Evolutionary conservation across 805 yeast genomes (phyloP), one percentile per base, ranked within the genome.

Genomic region (Candida alai): DNA sequence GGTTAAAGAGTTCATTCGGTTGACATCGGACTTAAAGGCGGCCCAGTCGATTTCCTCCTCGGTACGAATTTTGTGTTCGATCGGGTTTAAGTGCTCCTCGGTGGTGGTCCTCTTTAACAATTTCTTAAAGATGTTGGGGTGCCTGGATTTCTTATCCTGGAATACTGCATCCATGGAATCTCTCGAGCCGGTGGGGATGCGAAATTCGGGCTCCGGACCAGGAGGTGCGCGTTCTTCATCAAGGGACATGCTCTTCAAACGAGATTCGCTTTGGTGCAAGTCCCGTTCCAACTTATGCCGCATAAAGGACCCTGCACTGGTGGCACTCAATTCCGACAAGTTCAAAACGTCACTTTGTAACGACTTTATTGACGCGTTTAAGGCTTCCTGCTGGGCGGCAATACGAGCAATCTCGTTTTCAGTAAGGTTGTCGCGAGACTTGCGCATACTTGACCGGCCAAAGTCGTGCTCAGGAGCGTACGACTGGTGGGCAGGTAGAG

Each of bases 301-400:
- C 29, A 80, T 78, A 39, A 78, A 78, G 19, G 94, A 84, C 0
- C 94, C 95, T 1, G 95, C 95, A 42, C 93, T 81, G 0, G 95
- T 84, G 4, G 95, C 95, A 60, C 93, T 83, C 42, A 84, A 72
- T 53, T 84, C 93, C 22, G 88, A 80, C 35, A 65, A 49, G 35
- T 65, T 67, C 36, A 66, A 57, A 4, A 67, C 72, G 40, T 67
- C 73, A 46, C 71, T 65, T 45, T 67, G 62, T 30, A 66, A 50
- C 3, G 70, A 64, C 37, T 65, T 60, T 35, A 64, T 49, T 3
- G 70, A 64, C 37, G 54, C 60, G 30, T 60, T 63, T 39, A 64
- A 49, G 23, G 61, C 68, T 37, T 62, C 65, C 29, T 56, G 65
- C 29, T 58, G 62, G 29, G 48, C 37, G 6, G 62, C 54, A 18